Evolutionary conservation across 805 yeast genomes (phyloP).

Genomic region (Starmerella etchellsii): DNA sequence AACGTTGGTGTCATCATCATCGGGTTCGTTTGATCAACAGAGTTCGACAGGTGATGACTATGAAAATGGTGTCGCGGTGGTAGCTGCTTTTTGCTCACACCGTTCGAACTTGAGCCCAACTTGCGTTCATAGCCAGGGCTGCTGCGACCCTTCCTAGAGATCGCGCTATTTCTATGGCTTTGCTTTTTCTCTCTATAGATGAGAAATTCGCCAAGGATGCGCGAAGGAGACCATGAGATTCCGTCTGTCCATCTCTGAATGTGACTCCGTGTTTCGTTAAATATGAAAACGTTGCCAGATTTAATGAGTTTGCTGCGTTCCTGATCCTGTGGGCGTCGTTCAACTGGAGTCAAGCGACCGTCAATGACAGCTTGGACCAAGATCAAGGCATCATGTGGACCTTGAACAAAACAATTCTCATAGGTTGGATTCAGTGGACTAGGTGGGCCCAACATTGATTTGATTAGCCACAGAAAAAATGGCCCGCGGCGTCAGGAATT

Average conservation of each 20-base stretch:
- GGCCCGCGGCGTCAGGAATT: no score
- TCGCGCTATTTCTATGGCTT: neutral
- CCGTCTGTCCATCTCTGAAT: constrained; percentile 96
- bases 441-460: constrained; percentile 1
- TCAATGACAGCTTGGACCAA: constrained; percentile 68
- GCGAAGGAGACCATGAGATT: constrained; percentile 83
- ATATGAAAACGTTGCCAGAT: constrained; percentile 74
- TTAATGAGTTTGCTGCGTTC: constrained; percentile 55
- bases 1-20: neutral
- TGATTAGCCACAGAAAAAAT: no score
- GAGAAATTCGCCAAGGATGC: constrained; percentile 74
- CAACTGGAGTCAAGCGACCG: constrained; percentile 46
- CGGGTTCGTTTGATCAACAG: neutral
- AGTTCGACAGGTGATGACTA: neutral
- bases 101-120: neutral
- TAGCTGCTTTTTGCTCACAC: neutral
- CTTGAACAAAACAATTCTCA: constrained; percentile 55
- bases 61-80: neutral
- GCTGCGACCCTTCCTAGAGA: no score
- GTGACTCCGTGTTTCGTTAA: constrained; percentile 67
- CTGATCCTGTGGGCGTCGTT: constrained; percentile 69
- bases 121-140: neutral
- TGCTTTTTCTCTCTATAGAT: constrained; percentile 62
- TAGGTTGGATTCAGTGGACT: constrained; percentile 38
- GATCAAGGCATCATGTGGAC: constrained; percentile 71